Evolutionary conservation across 176 grass and related monocot genomes (phyloP).

Genomic region (Raddia guianensis): DNA sequence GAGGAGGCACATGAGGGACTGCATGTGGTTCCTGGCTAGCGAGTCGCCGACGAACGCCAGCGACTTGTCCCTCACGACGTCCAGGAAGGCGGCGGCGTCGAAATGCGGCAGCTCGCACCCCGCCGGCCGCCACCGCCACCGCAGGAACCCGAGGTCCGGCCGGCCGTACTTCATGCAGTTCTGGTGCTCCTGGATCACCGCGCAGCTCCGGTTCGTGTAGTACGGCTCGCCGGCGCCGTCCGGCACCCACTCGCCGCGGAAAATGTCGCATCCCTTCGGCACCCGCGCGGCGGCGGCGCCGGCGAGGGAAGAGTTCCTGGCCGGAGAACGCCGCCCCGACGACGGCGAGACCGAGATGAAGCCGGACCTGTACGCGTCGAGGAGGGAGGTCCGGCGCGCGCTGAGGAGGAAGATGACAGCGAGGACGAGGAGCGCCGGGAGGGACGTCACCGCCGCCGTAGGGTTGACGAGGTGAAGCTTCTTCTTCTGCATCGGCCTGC

Average conservation of each 20-base stretch:
- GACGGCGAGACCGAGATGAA: not conserved
- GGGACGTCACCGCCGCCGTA: constrained; percentile 1
- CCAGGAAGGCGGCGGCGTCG: constrained; percentile 59
- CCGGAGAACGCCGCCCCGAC: not conserved
- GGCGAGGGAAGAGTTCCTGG: not conserved
- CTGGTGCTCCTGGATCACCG: constrained; percentile 76
- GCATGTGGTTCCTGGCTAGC: constrained; percentile 79
- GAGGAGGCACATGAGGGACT: constrained; percentile 82
- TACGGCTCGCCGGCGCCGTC: constrained; percentile 33
- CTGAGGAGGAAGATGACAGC: constrained; percentile 30
- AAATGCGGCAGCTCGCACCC: constrained; percentile 62
- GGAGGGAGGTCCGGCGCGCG: not conserved
- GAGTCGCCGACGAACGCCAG: constrained; percentile 81
- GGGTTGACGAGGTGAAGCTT: constrained; percentile 35
- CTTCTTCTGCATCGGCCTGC: constrained; percentile 36
- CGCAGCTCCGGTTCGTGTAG: constrained; percentile 67
- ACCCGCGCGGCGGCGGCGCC: not conserved
- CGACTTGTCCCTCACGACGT: constrained; percentile 42
- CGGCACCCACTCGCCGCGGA: constrained; percentile 51
- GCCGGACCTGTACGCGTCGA: constrained; percentile 9
- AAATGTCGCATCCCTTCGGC: constrained; percentile 49
- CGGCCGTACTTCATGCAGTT: constrained; percentile 83
- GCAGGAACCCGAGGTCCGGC: constrained; percentile 59
- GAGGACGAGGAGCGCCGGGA: constrained; percentile 25
- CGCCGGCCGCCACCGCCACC: constrained; percentile 59